These are phyloP conservation scores for Pichia sp. DNA, from an alignment of 1,139 yeast species.

Conservation along the genomic window DNA sequence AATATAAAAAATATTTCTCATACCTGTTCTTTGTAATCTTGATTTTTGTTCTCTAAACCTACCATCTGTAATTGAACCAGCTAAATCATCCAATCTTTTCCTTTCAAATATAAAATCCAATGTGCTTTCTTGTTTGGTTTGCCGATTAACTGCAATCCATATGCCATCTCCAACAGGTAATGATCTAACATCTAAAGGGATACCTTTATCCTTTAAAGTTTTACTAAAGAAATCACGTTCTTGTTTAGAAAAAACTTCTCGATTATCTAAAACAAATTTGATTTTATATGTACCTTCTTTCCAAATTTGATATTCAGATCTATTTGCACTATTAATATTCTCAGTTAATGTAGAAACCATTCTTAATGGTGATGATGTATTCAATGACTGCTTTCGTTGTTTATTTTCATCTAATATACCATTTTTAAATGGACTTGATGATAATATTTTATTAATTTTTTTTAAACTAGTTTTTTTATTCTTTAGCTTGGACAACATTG, in stretches of 20 bases:
- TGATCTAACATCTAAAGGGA: slow-evolving; percentile 48
- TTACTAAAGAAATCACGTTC: slow-evolving; percentile 61
- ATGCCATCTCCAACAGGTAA: slow-evolving; percentile 80
- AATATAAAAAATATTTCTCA: slow-evolving; percentile 64
- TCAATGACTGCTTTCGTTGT: neutral
- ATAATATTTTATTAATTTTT: neutral
- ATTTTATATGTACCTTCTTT: slow-evolving; percentile 49
- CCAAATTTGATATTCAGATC: slow-evolving; percentile 39
- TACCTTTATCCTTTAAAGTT: slow-evolving; percentile 45
- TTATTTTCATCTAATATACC: slow-evolving; percentile 1
- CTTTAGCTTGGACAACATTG: neutral
- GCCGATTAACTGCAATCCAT: slow-evolving; percentile 75
- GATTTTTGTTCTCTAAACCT: slow-evolving; percentile 80
- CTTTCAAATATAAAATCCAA: slow-evolving; percentile 81
- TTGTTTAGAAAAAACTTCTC: slow-evolving; percentile 61
- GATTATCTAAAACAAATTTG: slow-evolving; percentile 63
- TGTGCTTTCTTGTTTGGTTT: slow-evolving; percentile 56
- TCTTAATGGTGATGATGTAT: slow-evolving; percentile 2
- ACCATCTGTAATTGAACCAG: slow-evolving; percentile 78
- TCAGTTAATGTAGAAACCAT: neutral
- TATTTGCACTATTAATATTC: neutral
- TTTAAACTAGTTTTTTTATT: too few relatives aligned
- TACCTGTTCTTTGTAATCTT: slow-evolving; percentile 62
- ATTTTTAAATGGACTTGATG: slow-evolving; percentile 10
- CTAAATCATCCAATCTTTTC: slow-evolving; percentile 81